Evolutionary conservation across 371 early-diverging fungal genomes (phyloP), one percentile per base, ranked within the genome.

Genomic region (Mortierella sp.): DNA sequence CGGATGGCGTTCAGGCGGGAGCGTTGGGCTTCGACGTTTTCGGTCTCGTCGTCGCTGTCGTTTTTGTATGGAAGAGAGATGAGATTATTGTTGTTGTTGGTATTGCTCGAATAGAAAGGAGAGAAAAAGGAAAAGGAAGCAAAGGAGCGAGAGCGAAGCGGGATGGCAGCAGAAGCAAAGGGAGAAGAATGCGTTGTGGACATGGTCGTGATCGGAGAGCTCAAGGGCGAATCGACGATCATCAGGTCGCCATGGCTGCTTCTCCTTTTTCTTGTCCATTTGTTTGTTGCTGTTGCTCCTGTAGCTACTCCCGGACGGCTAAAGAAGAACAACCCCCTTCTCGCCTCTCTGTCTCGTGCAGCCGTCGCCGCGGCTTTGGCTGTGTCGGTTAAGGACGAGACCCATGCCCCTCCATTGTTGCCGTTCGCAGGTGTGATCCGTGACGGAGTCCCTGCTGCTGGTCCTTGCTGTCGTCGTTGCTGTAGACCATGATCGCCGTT

Each of bases 211-310:
- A 31, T 21, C 51, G 71, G 46, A 34, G 46, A 48, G 51, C 46
- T 28, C 34, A 50, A 31, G 34, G 71, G 34, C 8, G 71, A 50
- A 51, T 71, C 37, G 71, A 51, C 71, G 46, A 71, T 50, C 71
- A 71, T 50, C 71, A 71, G 50, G 34, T 34, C 21, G 50, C 71
- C 71, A 50, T 71, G 46, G 34, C 51, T 71, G 34, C 21, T 71
- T 34, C 37, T 71, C 71, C 50, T 16, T 71, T 71, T 71, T 28
- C 24, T 50, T 50, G 24, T 71, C 71, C 34, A 19, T 71, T 71
- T 71, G 50, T 31, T 50, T 50, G 24, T 34, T 28, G 46, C 69
- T 59, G 16, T 14, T 16, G 28, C 11, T 16, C 13, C 31, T 28
- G 59, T 28, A 31, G 13, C 24, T 21, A 14, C 16, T 28, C 5